Evolutionary conservation across 176 grass and related monocot species (phyloP).

Genomic region (Olyra latifolia): DNA sequence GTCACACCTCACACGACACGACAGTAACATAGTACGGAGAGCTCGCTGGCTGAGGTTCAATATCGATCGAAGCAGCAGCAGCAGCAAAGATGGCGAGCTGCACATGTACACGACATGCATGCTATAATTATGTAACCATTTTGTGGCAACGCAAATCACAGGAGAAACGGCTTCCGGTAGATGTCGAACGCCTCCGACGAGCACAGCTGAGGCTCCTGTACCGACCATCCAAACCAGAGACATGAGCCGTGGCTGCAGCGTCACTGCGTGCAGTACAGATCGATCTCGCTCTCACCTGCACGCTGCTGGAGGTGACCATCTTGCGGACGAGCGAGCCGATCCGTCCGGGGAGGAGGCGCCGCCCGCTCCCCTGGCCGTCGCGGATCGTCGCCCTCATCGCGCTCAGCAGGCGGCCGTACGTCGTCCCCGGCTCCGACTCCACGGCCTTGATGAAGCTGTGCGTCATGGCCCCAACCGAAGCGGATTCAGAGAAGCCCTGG

Average conservation of each 20-base stretch:
- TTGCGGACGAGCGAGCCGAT: constrained; percentile 68
- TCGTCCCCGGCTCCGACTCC: constrained; percentile 57
- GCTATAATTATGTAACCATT: no score
- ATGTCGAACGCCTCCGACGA: constrained; percentile 82
- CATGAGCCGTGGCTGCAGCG: neutral
- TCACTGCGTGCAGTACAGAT: no score
- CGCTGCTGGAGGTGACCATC: constrained; percentile 43
- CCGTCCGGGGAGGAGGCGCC: constrained; percentile 39
- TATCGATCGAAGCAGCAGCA: no score
- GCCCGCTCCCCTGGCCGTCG: constrained; percentile 22
- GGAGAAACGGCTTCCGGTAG: constrained; percentile 75
- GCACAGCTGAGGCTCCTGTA: constrained; percentile 93
- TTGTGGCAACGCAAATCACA: constrained; percentile 44
- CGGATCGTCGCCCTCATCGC: constrained; percentile 74
- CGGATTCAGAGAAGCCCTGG: constrained; percentile 47
- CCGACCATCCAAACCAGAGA: neutral
- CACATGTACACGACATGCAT: no score
- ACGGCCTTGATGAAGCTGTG: constrained; percentile 82
- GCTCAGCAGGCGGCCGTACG: constrained; percentile 70
- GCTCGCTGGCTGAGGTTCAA: no score
- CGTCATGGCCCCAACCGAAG: constrained; percentile 81
- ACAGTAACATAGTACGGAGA: no score
- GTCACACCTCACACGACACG: no score
- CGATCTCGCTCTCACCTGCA: constrained; percentile 53
- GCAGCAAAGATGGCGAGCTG: no score